Evolutionary conservation across 108 stramenopile species (phyloP).

Genomic region (Skeletonema potamos): DNA sequence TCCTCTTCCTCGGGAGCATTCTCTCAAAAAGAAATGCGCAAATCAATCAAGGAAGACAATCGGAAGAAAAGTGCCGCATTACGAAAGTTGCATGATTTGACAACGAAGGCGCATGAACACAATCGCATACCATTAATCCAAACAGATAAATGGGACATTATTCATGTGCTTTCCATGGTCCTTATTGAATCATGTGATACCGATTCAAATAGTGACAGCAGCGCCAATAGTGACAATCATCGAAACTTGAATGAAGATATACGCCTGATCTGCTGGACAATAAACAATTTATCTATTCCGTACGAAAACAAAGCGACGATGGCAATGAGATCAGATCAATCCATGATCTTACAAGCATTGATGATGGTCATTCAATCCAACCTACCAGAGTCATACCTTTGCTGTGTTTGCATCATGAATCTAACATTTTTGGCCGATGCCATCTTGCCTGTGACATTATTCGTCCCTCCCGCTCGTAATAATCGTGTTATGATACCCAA

Average conservation of each 20-base stretch:
- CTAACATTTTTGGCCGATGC: slow-evolving; percentile 88
- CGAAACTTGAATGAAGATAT: slow-evolving; percentile 29
- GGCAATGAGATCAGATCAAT: slow-evolving; percentile 77
- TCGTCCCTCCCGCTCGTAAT: slow-evolving; percentile 69
- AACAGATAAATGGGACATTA: slow-evolving; percentile 25
- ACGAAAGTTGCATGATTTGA: slow-evolving; percentile 35
- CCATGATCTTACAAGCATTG: slow-evolving; percentile 80
- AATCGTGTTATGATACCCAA: slow-evolving; percentile 48
- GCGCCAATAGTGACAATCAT: background rate
- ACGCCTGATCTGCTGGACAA: slow-evolving; percentile 50
- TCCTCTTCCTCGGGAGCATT: background rate
- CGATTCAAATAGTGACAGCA: no score
- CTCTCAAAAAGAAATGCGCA: slow-evolving; percentile 1
- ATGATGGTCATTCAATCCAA: slow-evolving; percentile 89
- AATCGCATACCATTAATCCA: slow-evolving; percentile 40
- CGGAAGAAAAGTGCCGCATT: slow-evolving; percentile 9
- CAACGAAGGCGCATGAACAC: slow-evolving; percentile 26
- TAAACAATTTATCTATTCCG: slow-evolving; percentile 91
- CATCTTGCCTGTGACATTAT: slow-evolving; percentile 78
- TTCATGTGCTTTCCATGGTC: slow-evolving; percentile 17
- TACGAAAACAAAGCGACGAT: slow-evolving; percentile 92
- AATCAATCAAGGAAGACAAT: background rate
- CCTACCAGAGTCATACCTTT: slow-evolving; percentile 89
- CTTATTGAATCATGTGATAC: slow-evolving; percentile 9
- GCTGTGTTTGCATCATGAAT: slow-evolving; percentile 93